Percentiles rank a stretch among this genome's conserved stretches.
Evolutionary conservation across 768 basidiomycete species (phyloP).

Genomic region (Lentinula boryana): DNA sequence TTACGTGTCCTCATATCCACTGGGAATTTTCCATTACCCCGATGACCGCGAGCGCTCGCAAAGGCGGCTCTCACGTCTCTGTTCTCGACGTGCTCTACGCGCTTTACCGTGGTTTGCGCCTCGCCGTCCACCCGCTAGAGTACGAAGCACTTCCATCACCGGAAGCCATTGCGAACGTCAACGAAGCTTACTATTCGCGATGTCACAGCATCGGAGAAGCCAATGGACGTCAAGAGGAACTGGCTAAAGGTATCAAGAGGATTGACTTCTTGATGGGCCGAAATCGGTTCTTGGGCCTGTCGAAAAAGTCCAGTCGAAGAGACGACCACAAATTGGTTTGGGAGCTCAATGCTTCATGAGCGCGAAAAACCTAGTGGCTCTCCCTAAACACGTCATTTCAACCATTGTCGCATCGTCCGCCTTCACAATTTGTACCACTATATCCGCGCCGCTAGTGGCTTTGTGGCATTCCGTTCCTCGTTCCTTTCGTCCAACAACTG

Average conservation of each 20-base stretch:
- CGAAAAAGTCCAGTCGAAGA: not conserved
- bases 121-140: slow-evolving; percentile 32
- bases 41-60: slow-evolving; percentile 9
- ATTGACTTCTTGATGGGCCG: slow-evolving; percentile 46
- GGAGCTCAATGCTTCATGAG: slow-evolving; percentile 6
- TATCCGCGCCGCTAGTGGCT: not conserved
- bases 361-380: not conserved
- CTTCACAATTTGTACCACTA: not conserved
- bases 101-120: slow-evolving; percentile 38
- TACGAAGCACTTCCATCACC: slow-evolving; percentile 27
- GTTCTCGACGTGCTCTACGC: slow-evolving; percentile 40
- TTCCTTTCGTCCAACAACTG: not conserved
- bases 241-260: slow-evolving; percentile 42
- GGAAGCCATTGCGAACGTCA: slow-evolving; percentile 28
- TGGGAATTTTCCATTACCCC: slow-evolving; percentile 24
- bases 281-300: slow-evolving; percentile 34
- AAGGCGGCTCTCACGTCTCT: slow-evolving; percentile 25
- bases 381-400: not conserved
- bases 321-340: not conserved
- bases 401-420: not conserved
- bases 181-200: slow-evolving; percentile 35
- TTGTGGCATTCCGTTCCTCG: not conserved
- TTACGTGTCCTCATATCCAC: slow-evolving; percentile 27
- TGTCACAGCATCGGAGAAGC: slow-evolving; percentile 26
- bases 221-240: slow-evolving; percentile 29